Evolutionary conservation across 2,329 filamentous ascomycete species (phyloP), one percentile per base, ranked within the genome.

Genomic region (Fusarium xyrophilum): DNA sequence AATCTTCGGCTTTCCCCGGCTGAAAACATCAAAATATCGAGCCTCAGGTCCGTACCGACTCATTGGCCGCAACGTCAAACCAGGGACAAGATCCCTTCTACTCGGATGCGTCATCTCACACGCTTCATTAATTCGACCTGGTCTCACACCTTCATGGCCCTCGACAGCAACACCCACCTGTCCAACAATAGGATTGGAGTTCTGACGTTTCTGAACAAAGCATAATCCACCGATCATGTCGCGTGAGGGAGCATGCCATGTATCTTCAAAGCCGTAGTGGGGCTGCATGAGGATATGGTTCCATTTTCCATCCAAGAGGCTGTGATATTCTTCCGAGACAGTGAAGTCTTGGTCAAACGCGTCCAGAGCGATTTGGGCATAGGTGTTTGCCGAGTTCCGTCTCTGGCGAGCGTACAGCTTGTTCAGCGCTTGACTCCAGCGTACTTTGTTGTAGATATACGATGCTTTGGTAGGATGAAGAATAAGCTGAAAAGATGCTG

Each of bases 151-250:
- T 66, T 91, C 91, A 63, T 83, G 85, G 2, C 86, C 88, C 73
- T 92, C 88, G 3, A 91, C 82, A 2, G 86, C 83, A 27, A 93
- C 82, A 6, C 89, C 89, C 59, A 92, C 82, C 47, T 89, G 85
- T 1, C 90, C 90, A 1, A 86, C 84, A 9, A 89, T 80, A 5
- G 82, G 76, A 35, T 79, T 81, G 0, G 81, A 82, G 56, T 82
- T 80, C 53, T 88, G 85, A 7, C 79, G 75, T 1, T 78, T 76
- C 60, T 86, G 83, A 3, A 87, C 82, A 62, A 84, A 88, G 14
- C 81, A 83, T 9, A 85, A 76, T 3, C 88, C 86, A 2, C 80
- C 75, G 13, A 82, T 80, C 74, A 88, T 84, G 63, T 86, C 88
- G 3, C 84, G 80, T 1, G 88, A 81, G 2, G 85, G 84, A 4